These are phyloP conservation scores for Gamsiella multidivaricata DNA, from an alignment of 192 early-diverging fungal genomes.

Conservation along the genomic window DNA sequence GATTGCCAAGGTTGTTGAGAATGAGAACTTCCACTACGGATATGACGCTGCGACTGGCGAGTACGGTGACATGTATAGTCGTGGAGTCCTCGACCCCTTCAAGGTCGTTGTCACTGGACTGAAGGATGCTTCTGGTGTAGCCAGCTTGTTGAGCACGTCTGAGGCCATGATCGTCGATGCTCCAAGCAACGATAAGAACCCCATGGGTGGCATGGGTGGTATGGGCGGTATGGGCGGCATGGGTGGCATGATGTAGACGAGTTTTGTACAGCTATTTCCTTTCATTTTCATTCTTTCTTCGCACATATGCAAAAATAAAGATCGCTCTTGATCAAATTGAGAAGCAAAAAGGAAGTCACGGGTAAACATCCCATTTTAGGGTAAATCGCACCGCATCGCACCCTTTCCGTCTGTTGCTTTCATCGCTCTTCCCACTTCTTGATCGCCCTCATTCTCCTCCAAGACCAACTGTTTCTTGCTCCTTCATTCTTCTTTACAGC, in stretches of 20 bases:
- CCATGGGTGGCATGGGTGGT: conserved; percentile 69
- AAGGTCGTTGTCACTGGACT: conserved; percentile 99
- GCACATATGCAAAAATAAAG: background rate
- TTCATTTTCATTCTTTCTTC: background rate
- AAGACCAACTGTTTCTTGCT: background rate
- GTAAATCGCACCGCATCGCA: no score
- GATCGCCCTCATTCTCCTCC: background rate
- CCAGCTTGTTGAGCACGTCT: conserved; percentile 95
- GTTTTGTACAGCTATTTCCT: background rate
- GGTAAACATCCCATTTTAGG: no score
- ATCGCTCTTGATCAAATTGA: no score
- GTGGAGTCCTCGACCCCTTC: conserved; percentile 97
- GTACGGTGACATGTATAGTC: conserved; percentile 97
- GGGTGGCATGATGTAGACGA: conserved; percentile 76
- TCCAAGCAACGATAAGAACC: conserved; percentile 71
- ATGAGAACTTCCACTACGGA: conserved; percentile 89
- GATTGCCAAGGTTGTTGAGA: conserved; percentile 94
- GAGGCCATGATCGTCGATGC: conserved; percentile 99
- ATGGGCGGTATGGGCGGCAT: conserved; percentile 76
- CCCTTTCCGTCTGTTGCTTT: no score
- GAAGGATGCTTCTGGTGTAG: conserved; percentile 97
- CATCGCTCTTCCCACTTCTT: background rate
- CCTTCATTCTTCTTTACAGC: background rate
- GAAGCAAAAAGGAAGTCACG: no score
- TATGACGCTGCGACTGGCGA: conserved; percentile 93